Evolutionary conservation across 495 filamentous ascomycete species (phyloP).

Genomic region (Penicillium crystallinum): DNA sequence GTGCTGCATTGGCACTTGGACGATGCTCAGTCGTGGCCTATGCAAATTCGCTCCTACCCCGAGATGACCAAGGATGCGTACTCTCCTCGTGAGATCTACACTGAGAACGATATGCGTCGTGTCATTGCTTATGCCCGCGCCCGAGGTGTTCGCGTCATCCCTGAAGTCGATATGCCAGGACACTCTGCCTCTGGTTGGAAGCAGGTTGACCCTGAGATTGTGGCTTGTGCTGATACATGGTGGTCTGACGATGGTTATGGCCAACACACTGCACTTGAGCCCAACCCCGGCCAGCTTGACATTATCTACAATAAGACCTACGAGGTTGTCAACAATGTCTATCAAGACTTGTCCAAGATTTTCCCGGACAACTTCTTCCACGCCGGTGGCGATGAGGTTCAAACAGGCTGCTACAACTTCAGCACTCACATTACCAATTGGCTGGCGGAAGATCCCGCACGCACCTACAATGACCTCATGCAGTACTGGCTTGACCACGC

Average conservation of each 20-base stretch:
- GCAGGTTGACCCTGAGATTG: constrained; percentile 47
- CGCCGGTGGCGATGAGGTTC: constrained; percentile 51
- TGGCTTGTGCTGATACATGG: constrained; percentile 50
- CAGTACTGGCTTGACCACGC: constrained; percentile 54
- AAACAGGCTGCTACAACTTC: constrained; percentile 51
- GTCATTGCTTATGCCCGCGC: constrained; percentile 43
- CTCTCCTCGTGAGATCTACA: constrained; percentile 41
- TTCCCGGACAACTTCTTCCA: constrained; percentile 54
- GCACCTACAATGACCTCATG: constrained; percentile 47
- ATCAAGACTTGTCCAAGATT: constrained; percentile 47
- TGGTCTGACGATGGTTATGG: constrained; percentile 52
- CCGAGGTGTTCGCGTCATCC: constrained; percentile 45
- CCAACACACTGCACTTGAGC: constrained; percentile 51
- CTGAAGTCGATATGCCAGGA: constrained; percentile 51
- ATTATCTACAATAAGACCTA: constrained; percentile 52
- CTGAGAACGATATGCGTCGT: constrained; percentile 34
- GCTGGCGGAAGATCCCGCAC: constrained; percentile 46
- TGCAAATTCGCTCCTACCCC: constrained; percentile 45
- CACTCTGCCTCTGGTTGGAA: constrained; percentile 50
- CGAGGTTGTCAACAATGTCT: constrained; percentile 46
- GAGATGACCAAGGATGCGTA: constrained; percentile 52
- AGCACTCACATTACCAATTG: constrained; percentile 40
- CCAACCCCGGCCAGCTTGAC: constrained; percentile 53
- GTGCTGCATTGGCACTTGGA: constrained; percentile 50
- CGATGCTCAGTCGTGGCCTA: constrained; percentile 48